Conservation (phyloP, 345 rosid genomes). For the Pistacia atlantica region DNA sequence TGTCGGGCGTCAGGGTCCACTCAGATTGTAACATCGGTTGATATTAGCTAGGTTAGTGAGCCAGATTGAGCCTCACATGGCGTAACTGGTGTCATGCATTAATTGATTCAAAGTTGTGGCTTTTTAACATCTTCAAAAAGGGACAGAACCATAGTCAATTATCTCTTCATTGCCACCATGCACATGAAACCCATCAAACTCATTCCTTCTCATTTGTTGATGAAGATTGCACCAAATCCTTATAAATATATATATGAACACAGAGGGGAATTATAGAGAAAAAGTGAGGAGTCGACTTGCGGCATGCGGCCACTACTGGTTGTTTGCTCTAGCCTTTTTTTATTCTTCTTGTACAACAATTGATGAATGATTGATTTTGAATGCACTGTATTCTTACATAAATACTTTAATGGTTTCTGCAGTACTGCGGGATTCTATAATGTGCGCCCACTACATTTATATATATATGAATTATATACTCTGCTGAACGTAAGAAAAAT, state of each 20-base stretch:
- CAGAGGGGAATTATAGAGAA: neutral
- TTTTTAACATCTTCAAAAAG: slow-evolving; percentile 2
- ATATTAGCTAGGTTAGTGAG: slow-evolving; percentile 12
- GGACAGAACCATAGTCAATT: slow-evolving; percentile 1
- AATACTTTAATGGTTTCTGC: neutral
- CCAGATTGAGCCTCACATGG: slow-evolving; percentile 21
- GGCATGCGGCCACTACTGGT: neutral
- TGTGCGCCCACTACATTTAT: slow-evolving; percentile 9
- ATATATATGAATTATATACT: neutral
- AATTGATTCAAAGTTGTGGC: neutral
- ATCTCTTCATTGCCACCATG: slow-evolving; percentile 6
- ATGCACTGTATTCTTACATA: neutral
- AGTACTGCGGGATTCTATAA: slow-evolving; percentile 18
- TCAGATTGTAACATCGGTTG: slow-evolving; percentile 20
- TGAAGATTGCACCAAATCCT: neutral
- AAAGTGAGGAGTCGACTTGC: neutral
- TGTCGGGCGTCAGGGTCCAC: slow-evolving; percentile 43
- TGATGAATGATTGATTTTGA: slow-evolving; percentile 9
- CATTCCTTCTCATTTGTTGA: neutral
- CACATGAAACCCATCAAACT: slow-evolving; percentile 31
- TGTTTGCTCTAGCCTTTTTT: neutral
- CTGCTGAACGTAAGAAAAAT: neutral
- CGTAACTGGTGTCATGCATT: slow-evolving; percentile 10
- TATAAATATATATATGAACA: neutral
- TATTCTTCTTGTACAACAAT: neutral